Percentiles rank a stretch among this genome's conserved stretches.
phyloP scores from a whole-genome alignment of 768 basidiomycete genomes.

The Mycena rosella region DNA sequence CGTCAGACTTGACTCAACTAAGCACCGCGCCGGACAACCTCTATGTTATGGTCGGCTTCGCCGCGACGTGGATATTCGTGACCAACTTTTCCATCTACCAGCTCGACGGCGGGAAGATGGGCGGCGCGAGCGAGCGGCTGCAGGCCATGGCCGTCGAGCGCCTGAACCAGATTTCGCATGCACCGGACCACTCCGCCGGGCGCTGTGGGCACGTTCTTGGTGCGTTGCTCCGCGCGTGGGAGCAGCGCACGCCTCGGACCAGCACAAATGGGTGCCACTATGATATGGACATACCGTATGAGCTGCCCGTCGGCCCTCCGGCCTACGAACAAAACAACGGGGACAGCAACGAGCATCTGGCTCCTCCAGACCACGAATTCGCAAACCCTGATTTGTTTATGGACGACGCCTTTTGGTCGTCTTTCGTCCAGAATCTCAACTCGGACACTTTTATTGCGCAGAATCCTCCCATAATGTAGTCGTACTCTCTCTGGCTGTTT shows the following conservation, averaged over 20 bases:
- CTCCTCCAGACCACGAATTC: background rate
- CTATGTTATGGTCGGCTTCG: constrained; percentile 57
- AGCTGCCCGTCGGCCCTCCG: background rate
- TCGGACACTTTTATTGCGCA: no score
- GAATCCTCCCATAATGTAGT: no score
- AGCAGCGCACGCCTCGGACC: constrained; percentile 17
- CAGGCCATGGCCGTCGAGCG: constrained; percentile 51
- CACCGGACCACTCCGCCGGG: constrained; percentile 55
- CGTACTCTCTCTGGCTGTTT: no score
- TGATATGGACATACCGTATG: constrained; percentile 10
- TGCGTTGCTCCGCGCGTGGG: constrained; percentile 44
- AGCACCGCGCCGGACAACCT: constrained; percentile 57
- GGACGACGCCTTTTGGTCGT: background rate
- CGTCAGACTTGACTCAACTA: constrained; percentile 50
- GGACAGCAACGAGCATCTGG: background rate
- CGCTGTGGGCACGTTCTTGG: constrained; percentile 58
- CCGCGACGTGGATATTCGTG: constrained; percentile 57
- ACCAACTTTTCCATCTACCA: constrained; percentile 58
- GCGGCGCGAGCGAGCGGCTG: constrained; percentile 54
- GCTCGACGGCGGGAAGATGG: constrained; percentile 47
- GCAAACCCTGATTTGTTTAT: background rate
- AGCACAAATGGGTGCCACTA: no score
- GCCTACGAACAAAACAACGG: background rate
- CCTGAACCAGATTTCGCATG: constrained; percentile 48
- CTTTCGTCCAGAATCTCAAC: background rate